Base-by-base conservation (phyloP, 805 yeast genomes). In the Wickerhamiella cacticola region DNA sequence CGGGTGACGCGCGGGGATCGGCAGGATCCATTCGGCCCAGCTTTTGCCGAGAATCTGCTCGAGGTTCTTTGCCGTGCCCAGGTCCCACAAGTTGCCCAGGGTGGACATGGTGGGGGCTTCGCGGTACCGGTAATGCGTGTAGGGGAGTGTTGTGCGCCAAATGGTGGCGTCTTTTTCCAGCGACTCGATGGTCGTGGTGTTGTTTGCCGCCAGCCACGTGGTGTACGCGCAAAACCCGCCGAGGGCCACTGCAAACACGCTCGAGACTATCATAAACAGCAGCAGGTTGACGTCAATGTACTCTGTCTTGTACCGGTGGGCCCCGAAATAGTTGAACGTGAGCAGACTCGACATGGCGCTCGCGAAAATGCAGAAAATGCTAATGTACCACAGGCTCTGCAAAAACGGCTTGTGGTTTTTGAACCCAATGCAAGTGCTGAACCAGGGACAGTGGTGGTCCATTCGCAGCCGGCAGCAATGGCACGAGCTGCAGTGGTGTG, bases 391-490 rank as follows among this genome's bases (percentile, higher is more conserved):
- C 46, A 87, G 62, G 59, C 82, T 80, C 61, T 86, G 95, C 21
- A 86, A 61, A 59, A 88, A 89, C 60, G 68, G 75, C 65, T 85
- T 82, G 55, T 84, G 88, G 64, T 89, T 89, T 25, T 67, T 66
- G 64, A 76, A 81, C 0, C 97, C 97, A 49, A 89, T 75, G 63
- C 96, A 88, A 3, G 77, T 69, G 2, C 94, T 79, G 64, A 87
- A 87, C 97, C 97, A 89, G 0, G 96, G 96, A 73, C 63, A 94
- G 66, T 64, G 74, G 74, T 50, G 82, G 71, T 49, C 88, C 85
- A 63, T 81, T 72, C 52, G 69, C 62, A 68, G 53, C 16, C 65
- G 57, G 49, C 72, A 68, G 21, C 50, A 46, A 26, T 61, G 55
- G 55, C 72, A 69, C 24, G 61, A 53, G 26, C 67, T 53, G 55